These are phyloP conservation scores for Pterula multifida DNA, from an alignment of 1,284 basidiomycete genomes.

Conservation along the genomic window DNA sequence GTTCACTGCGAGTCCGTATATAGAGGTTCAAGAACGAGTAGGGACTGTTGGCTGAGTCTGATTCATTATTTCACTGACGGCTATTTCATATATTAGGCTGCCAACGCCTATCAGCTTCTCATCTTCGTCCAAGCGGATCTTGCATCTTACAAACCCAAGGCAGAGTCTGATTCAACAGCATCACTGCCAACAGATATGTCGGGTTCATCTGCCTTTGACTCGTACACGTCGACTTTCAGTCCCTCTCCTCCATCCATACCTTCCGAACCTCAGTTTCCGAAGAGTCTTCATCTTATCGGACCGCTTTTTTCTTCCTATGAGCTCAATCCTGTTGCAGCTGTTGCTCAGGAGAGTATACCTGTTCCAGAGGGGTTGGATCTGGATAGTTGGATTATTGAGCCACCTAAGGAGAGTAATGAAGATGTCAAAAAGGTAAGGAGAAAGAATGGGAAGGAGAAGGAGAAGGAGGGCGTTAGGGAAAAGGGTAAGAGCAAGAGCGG, in stretches of 20 bases:
- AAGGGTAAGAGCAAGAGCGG: constrained; percentile 15
- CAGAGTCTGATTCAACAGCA: constrained; percentile 15
- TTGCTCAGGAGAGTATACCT: constrained; percentile 73
- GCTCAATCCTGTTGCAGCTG: constrained; percentile 73
- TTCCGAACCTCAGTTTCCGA: constrained; percentile 57
- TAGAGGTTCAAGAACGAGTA: constrained; percentile 88
- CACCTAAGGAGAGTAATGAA: constrained; percentile 25
- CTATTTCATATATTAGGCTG: constrained; percentile 37
- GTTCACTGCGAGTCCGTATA: constrained; percentile 48
- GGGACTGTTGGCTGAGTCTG: too few relatives aligned
- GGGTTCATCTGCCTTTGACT: constrained; percentile 1
- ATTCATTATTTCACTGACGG: too few relatives aligned
- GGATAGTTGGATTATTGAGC: constrained; percentile 72
- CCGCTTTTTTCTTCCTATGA: constrained; percentile 76
- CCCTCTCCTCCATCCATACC: constrained; percentile 64
- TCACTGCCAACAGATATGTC: constrained; percentile 12
- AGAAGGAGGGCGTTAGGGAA: constrained; percentile 25
- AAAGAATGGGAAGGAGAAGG: constrained; percentile 34
- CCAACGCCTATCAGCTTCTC: constrained; percentile 72
- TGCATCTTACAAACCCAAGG: constrained; percentile 31
- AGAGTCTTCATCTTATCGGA: constrained; percentile 79
- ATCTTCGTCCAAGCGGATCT: constrained; percentile 75
- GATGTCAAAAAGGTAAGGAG: constrained; percentile 24
- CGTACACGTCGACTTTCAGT: constrained; percentile 57
- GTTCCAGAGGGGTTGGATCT: constrained; percentile 81